These are phyloP conservation scores for Aspergillus quadrilineatus DNA, from an alignment of 2,329 filamentous ascomycete genomes.

Conservation along the genomic window DNA sequence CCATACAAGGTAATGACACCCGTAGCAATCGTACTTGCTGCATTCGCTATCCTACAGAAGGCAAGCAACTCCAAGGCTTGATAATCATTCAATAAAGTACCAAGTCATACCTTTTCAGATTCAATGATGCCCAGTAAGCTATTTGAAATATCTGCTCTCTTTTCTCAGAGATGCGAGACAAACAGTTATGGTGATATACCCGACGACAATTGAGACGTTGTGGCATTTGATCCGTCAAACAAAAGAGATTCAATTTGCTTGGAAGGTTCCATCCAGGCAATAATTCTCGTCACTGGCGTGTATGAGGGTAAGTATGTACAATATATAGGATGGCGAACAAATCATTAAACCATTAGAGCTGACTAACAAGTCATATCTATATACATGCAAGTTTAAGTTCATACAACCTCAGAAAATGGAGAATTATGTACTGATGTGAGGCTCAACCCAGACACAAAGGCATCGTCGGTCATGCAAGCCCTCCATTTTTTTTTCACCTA, in stretches of 20 bases:
- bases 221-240: background rate
- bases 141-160: no score
- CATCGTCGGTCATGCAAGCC: background rate
- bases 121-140: no score
- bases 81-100: background rate
- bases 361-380: slow-evolving; percentile 2
- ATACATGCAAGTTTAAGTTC: slow-evolving; percentile 4
- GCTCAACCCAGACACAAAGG: background rate
- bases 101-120: background rate
- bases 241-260: background rate
- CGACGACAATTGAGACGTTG: no score
- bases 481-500: background rate
- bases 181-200: background rate
- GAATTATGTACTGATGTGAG: background rate
- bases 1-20: no score
- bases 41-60: background rate
- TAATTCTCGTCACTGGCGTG: no score
- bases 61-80: background rate
- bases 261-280: no score
- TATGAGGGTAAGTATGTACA: no score
- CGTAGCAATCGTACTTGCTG: no score
- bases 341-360: background rate
- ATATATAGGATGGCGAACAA: background rate
- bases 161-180: background rate
- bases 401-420: background rate